Base-by-base conservation (phyloP, 164 flowering plant genomes). In the Macadamia tetraphylla region DNA sequence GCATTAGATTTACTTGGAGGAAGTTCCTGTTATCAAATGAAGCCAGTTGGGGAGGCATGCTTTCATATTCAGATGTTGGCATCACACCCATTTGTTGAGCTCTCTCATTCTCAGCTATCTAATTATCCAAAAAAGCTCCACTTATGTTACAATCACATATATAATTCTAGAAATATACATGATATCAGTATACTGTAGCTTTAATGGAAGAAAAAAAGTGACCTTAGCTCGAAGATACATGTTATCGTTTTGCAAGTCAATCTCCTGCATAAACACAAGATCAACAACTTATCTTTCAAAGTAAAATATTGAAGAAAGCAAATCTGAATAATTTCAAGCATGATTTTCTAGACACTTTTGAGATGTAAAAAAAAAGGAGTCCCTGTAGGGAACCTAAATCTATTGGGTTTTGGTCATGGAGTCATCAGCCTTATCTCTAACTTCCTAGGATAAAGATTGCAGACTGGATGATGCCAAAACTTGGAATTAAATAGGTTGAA, bases 221-320 rank as follows among this genome's bases (percentile, higher is more conserved):
- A 92, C 97, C 93, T 83, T 89, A 46, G 96, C 86, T 73, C 97
- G 82, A 29, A 94, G 96, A 72, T 81, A 86, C 80, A 88, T 89
- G 72, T 91, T 94, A 65, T 82, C 84, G 74, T 91, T 87, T 66
- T 88, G 92, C 84, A 94, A 81, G 44, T 87, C 96, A 30, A 83
- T 71, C 74, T 94, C 97, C 98, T 94, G 88, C 83, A 82, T 35
- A 40, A 35, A 43, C 48, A 35, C 35, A 60, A 12, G 11, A 18
- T 68, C 52, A 65, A 44, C 29, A 31, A 64, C 9, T 69, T 32
- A 5, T 61, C 51, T 12, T 12, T 44, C 11, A 13, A 46, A 65
- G 29, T 6, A 0, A 59, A 9, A 59, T 6, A 9, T 9, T 15
- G 15, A 59, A 59, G 40, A 4, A 53, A 53, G 57, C 14, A 14